These are phyloP conservation scores for Colletotrichum sojae DNA, from an alignment of 2,329 filamentous ascomycete species.

Conservation along the genomic window DNA sequence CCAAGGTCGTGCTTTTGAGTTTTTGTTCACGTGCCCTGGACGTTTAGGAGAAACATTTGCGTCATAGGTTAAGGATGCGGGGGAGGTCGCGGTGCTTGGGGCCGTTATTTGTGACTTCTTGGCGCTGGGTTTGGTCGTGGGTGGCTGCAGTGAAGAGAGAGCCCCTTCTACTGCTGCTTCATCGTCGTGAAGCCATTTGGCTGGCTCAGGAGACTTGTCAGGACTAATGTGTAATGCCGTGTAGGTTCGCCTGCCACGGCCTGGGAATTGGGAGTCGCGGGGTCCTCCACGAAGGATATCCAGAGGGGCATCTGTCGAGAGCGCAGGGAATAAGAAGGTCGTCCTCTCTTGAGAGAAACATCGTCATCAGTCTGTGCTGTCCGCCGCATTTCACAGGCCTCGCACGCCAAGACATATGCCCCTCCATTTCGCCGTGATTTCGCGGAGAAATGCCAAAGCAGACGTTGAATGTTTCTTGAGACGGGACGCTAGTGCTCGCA, in stretches of 20 bases:
- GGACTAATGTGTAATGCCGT: too few relatives aligned
- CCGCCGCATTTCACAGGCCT: neutral
- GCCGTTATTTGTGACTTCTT: conserved; percentile 8
- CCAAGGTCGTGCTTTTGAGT: conserved; percentile 1
- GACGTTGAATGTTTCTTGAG: neutral
- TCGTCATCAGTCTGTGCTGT: conserved; percentile 9
- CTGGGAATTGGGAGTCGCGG: too few relatives aligned
- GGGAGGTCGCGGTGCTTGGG: neutral
- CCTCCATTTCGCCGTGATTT: neutral
- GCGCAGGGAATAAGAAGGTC: neutral
- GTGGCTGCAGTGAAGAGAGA: neutral
- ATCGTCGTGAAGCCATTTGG: neutral
- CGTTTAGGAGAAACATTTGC: conserved; percentile 36
- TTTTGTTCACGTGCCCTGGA: conserved; percentile 27
- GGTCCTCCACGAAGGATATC: neutral
- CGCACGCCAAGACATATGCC: neutral
- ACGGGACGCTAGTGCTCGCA: too few relatives aligned
- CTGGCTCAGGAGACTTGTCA: neutral
- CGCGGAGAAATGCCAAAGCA: neutral
- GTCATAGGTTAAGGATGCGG: conserved; percentile 24
- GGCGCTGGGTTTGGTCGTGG: neutral
- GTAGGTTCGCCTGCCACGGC: too few relatives aligned
- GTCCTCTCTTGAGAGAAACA: neutral
- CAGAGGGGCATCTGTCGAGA: too few relatives aligned
- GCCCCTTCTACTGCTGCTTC: neutral